Evolutionary conservation across 2,329 filamentous ascomycete genomes (phyloP).

Genomic region (Myriosclerotinia scirpicola): DNA sequence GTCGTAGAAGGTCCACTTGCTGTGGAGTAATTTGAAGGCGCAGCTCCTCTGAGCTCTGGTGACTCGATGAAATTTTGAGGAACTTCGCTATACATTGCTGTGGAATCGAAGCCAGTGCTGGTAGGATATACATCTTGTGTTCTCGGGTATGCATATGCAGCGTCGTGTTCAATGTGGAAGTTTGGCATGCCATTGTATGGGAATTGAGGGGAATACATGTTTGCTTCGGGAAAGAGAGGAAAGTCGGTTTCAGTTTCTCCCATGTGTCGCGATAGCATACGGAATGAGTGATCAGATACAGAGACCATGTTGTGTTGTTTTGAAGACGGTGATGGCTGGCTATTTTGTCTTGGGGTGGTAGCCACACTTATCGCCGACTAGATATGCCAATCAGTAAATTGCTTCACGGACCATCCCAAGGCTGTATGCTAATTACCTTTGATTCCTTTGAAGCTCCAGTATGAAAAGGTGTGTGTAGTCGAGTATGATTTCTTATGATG

Average conservation of each 20-base stretch:
- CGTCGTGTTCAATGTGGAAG: slow-evolving; percentile 48
- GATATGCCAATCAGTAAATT: slow-evolving; percentile 26
- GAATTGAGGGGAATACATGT: slow-evolving; percentile 48
- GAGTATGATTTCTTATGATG: slow-evolving; percentile 17
- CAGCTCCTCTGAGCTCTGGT: slow-evolving; percentile 35
- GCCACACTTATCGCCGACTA: slow-evolving; percentile 35
- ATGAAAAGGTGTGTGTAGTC: slow-evolving; percentile 9
- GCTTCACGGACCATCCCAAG: slow-evolving; percentile 6
- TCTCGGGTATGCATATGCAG: slow-evolving; percentile 39
- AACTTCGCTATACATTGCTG: slow-evolving; percentile 48
- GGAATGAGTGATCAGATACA: slow-evolving; percentile 81
- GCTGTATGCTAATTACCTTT: slow-evolving; percentile 29
- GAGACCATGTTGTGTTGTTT: slow-evolving; percentile 65
- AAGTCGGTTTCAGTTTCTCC: slow-evolving; percentile 42
- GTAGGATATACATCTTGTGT: slow-evolving; percentile 41
- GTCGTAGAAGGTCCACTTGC: slow-evolving; percentile 40
- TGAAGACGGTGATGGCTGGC: slow-evolving; percentile 47
- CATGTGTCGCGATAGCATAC: slow-evolving; percentile 74
- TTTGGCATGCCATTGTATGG: slow-evolving; percentile 48
- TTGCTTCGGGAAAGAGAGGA: slow-evolving; percentile 49
- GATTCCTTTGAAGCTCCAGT: slow-evolving; percentile 26
- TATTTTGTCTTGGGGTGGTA: slow-evolving; percentile 29
- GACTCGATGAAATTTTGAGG: slow-evolving; percentile 37
- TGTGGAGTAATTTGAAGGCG: slow-evolving; percentile 40
- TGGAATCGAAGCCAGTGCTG: slow-evolving; percentile 49